These are phyloP conservation scores for Lichtheimia corymbifera DNA, from an alignment of 371 early-diverging fungal species.

Conservation along the genomic window DNA sequence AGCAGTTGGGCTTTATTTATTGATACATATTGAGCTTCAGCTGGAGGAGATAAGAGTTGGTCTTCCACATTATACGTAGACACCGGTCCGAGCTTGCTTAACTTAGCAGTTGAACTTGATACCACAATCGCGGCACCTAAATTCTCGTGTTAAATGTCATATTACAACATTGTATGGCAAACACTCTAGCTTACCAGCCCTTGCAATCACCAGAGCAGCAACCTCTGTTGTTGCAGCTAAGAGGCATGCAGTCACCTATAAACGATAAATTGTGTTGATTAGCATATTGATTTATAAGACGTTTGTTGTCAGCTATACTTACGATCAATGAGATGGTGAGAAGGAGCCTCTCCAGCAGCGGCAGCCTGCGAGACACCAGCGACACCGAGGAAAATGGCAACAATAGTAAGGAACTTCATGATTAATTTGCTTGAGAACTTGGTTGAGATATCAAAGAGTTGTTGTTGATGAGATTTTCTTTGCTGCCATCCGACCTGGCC, in stretches of 20 bases:
- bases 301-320: neutral
- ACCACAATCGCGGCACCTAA: neutral
- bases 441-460: too few relatives aligned
- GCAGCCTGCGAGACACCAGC: neutral
- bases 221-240: neutral
- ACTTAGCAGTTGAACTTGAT: neutral
- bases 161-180: neutral
- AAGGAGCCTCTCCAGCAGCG: neutral
- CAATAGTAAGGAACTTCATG: too few relatives aligned
- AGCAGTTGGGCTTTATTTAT: neutral
- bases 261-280: neutral
- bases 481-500: too few relatives aligned
- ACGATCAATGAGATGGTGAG: conserved; percentile 6
- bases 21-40: neutral
- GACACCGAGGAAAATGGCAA: too few relatives aligned
- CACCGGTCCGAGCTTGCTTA: neutral
- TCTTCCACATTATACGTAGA: neutral
- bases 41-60: neutral
- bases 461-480: too few relatives aligned
- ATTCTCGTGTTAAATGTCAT: neutral
- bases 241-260: conserved; percentile 3
- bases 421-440: too few relatives aligned
- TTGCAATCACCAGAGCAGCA: conserved; percentile 12
- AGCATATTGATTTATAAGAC: too few relatives aligned
- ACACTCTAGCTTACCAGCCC: conserved; percentile 7